Percentiles rank a stretch among this genome's conserved stretches.
Evolutionary conservation across 345 rosid species (phyloP).

Genomic region (Ailanthus altissimus): DNA sequence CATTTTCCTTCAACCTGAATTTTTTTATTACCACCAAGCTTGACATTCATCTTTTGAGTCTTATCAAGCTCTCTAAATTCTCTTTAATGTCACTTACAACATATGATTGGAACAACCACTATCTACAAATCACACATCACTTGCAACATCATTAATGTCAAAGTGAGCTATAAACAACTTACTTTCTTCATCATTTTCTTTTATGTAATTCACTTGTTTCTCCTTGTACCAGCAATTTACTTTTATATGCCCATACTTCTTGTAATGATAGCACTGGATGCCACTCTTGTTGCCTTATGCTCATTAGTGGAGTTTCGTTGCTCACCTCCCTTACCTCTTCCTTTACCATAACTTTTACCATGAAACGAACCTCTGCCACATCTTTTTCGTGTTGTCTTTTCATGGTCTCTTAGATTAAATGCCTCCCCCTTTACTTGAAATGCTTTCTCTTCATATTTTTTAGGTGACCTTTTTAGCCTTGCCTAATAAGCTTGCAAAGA

Average conservation of each 20-base stretch:
- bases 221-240: no score
- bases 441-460: no score
- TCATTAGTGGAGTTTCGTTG: no score
- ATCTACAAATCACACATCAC: slow-evolving; percentile 5
- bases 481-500: not conserved
- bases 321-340: no score
- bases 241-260: no score
- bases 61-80: slow-evolving; percentile 12
- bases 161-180: not conserved
- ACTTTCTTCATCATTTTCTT: not conserved
- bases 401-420: no score
- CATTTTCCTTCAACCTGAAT: not conserved
- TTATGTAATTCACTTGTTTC: not conserved
- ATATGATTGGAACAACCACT: slow-evolving; percentile 15
- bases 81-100: not conserved
- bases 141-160: not conserved
- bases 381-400: no score
- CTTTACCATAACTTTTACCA: no score
- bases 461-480: not conserved
- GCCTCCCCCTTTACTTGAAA: not conserved
- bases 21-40: slow-evolving; percentile 7
- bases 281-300: no score
- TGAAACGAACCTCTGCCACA: no score
- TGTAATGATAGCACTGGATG: no score
- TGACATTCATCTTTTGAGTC: slow-evolving; percentile 13